These are phyloP conservation scores for Rhizopogon vinicolor DNA, from an alignment of 768 basidiomycete species.

Conservation along the genomic window DNA sequence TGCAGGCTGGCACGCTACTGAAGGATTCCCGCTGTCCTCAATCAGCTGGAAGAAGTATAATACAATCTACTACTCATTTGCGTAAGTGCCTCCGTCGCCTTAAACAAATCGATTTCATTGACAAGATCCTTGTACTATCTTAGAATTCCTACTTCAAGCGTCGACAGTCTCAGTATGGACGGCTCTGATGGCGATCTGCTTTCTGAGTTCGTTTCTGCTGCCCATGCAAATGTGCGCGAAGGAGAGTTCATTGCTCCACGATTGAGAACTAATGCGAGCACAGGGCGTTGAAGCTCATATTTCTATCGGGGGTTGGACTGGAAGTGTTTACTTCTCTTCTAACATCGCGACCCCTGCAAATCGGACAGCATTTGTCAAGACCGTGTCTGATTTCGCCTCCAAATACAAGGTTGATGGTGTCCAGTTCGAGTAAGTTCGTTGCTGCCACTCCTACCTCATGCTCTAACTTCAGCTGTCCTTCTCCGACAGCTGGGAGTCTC, in stretches of 20 bases:
- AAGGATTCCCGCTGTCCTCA: constrained; percentile 45
- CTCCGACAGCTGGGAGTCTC: constrained; percentile 78
- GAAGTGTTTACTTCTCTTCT: constrained; percentile 58
- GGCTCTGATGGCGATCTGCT: constrained; percentile 45
- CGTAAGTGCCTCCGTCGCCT: constrained; percentile 27
- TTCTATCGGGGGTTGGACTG: constrained; percentile 73
- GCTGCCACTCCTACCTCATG: neutral
- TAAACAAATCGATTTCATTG: neutral
- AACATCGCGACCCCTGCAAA: constrained; percentile 51
- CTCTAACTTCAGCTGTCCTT: constrained; percentile 1
- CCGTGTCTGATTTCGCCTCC: constrained; percentile 42
- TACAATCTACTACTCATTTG: constrained; percentile 66
- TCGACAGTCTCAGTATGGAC: constrained; percentile 25
- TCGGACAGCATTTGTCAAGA: constrained; percentile 61
- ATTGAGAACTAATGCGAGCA: neutral
- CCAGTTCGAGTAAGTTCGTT: constrained; percentile 24
- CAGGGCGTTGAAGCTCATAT: constrained; percentile 54
- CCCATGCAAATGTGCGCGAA: constrained; percentile 32
- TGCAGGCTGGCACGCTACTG: constrained; percentile 55
- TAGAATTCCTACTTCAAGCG: constrained; percentile 31
- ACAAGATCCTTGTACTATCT: neutral
- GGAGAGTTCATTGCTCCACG: neutral
- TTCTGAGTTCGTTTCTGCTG: constrained; percentile 50
- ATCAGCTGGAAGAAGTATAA: constrained; percentile 74
- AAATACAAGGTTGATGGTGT: constrained; percentile 56